Percentiles rank a stretch among this genome's conserved stretches.
Evolutionary conservation across 116 monocot species (phyloP).

Genomic region (Papilionanthe hybrid): DNA sequence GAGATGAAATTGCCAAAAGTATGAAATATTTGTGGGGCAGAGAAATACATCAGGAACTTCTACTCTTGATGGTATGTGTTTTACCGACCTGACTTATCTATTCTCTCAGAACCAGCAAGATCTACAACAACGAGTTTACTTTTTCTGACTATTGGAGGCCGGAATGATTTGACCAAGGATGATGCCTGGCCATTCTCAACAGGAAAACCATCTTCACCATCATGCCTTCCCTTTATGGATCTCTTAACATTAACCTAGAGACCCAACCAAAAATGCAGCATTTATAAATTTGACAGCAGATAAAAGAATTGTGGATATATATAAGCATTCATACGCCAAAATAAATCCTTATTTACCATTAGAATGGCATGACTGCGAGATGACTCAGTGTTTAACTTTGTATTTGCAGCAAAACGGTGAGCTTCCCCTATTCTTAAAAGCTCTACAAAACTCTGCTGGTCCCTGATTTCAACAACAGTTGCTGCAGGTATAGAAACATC

Average conservation of each 20-base stretch:
- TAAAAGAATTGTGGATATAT: background rate
- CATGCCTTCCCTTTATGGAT: slow-evolving; percentile 51
- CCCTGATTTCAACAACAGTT: slow-evolving; percentile 74
- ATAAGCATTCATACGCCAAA: background rate
- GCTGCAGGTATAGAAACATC: slow-evolving; percentile 93
- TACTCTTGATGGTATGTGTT: background rate
- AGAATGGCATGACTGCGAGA: slow-evolving; percentile 99
- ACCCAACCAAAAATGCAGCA: slow-evolving; percentile 2
- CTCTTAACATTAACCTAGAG: slow-evolving; percentile 79
- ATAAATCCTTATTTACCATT: slow-evolving; percentile 39
- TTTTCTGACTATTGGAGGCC: slow-evolving; percentile 81
- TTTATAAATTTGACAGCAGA: background rate
- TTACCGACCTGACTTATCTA: slow-evolving; percentile 84
- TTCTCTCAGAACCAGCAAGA: slow-evolving; percentile 96
- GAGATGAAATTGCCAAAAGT: background rate
- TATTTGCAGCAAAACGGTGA: slow-evolving; percentile 94
- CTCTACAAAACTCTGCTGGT: slow-evolving; percentile 69
- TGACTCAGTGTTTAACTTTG: slow-evolving; percentile 97
- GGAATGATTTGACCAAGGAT: slow-evolving; percentile 51
- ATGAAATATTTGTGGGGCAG: background rate
- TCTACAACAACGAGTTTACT: slow-evolving; percentile 97
- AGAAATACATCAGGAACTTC: background rate
- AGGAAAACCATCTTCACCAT: slow-evolving; percentile 29
- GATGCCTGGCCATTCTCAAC: slow-evolving; percentile 61
- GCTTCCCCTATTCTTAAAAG: slow-evolving; percentile 86